Evolutionary conservation across 306 rosid species (phyloP).

Genomic region (Glycine latifolia): DNA sequence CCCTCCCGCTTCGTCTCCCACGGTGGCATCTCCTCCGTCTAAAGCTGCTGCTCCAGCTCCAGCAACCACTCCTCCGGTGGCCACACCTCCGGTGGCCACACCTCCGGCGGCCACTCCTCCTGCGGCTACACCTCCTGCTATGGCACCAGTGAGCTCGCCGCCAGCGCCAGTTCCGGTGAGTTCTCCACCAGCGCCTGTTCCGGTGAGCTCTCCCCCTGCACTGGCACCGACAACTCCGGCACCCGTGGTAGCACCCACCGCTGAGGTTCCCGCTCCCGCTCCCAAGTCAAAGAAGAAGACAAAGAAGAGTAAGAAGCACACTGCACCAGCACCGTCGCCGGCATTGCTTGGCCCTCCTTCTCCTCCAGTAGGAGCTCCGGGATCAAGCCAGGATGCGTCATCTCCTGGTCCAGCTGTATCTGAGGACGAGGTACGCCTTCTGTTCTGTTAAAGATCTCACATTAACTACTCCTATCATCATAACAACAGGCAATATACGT

Average conservation of each 20-base stretch:
- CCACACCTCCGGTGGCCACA: not conserved
- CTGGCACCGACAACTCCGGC: conserved; percentile 55
- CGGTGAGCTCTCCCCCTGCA: conserved; percentile 66
- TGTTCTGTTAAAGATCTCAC: not conserved
- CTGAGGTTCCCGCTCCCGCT: conserved; percentile 67
- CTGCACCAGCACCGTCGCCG: conserved; percentile 70
- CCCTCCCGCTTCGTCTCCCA: conserved; percentile 38
- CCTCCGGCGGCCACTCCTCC: conserved; percentile 28
- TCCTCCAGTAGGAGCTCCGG: conserved; percentile 77
- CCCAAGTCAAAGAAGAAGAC: conserved; percentile 70
- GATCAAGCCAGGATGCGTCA: conserved; percentile 53
- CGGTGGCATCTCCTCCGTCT: conserved; percentile 29
- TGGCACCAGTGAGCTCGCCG: conserved; percentile 37
- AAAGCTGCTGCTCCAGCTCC: conserved; percentile 38
- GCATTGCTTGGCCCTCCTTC: conserved; percentile 64
- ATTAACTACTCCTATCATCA: no score
- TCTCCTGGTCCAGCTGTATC: conserved; percentile 68
- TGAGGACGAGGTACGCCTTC: conserved; percentile 59
- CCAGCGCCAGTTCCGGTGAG: conserved; percentile 55
- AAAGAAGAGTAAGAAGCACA: conserved; percentile 66
- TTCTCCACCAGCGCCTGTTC: conserved; percentile 59
- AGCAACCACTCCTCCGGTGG: conserved; percentile 40
- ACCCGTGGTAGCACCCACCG: conserved; percentile 36
- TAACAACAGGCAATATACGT: not conserved
- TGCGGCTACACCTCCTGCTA: conserved; percentile 45